Conservation (phyloP, 2,329 filamentous ascomycete species). For the Aspergillus terreus region DNA sequence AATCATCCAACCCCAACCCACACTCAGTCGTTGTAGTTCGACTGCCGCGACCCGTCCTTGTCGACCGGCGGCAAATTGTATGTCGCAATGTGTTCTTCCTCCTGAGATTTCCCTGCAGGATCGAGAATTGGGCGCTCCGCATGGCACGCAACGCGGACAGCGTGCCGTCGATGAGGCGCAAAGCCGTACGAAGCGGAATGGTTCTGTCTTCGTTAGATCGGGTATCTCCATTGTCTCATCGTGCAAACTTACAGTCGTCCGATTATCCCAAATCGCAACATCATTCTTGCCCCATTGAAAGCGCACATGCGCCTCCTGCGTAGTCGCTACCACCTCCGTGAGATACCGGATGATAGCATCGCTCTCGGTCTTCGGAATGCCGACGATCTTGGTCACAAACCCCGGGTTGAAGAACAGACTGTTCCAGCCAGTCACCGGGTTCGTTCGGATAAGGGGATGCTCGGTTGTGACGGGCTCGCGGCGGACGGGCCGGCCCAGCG, state of each 20-base stretch:
- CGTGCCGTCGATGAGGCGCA: conserved; percentile 54
- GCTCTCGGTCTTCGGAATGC: conserved; percentile 54
- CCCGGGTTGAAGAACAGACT: conserved; percentile 57
- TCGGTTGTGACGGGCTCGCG: conserved; percentile 52
- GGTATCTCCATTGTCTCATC: not conserved
- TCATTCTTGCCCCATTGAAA: conserved; percentile 63
- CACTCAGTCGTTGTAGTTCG: conserved; percentile 54
- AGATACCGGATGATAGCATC: conserved; percentile 51
- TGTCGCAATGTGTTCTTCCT: conserved; percentile 48
- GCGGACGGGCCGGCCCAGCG: conserved; percentile 50
- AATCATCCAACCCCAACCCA: too few species aligned
- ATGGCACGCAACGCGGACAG: conserved; percentile 47
- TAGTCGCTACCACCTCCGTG: conserved; percentile 54
- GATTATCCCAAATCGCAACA: conserved; percentile 67
- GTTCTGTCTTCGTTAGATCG: conserved; percentile 34
- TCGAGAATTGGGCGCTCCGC: conserved; percentile 48
- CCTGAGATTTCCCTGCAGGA: conserved; percentile 47
- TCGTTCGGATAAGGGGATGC: conserved; percentile 57
- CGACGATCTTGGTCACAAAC: conserved; percentile 57
- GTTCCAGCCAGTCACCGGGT: conserved; percentile 62
- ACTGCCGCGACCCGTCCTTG: conserved; percentile 54
- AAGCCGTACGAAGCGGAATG: conserved; percentile 57
- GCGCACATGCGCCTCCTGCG: conserved; percentile 66
- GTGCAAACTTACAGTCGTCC: conserved; percentile 44
- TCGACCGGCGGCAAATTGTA: conserved; percentile 50